Evolutionary conservation across 306 rosid species (phyloP), one percentile per base, ranked within the genome.

Genomic region (Vigna reflexopilosa): DNA sequence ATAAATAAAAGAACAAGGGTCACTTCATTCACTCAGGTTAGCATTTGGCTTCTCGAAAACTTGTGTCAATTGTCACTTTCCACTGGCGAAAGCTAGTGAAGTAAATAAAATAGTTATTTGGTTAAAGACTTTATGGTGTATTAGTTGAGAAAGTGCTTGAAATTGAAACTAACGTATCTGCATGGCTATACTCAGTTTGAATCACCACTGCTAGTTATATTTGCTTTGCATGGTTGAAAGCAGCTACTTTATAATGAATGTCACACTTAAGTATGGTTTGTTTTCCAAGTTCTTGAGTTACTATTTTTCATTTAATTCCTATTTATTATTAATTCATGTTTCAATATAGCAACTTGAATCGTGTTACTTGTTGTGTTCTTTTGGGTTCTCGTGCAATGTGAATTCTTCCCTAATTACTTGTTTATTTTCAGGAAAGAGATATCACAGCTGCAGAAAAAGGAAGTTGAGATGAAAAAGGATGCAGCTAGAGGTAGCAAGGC

Each of bases 401-500:
- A 36, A 50, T 73, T 69, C 52, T 30, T 80, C 11, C 57, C 38
- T 30, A 49, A 56, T 67, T 73, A 80, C 69, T 19, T 40, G 4
- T 67, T 17, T 72, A 45, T 40, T 55, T 85, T 77, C 89, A 95
- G 98, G 91, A 91, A 95, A 79, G 97, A 95, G 83, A 91, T 80
- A 73, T 87, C 91, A 26, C 82, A 81, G 59, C 81, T 95, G 81
- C 98, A 90, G 90, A 90, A 88, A 80, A 93, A 87, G 79, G 98
- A 96, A 91, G 75, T 78, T 55, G 96, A 83, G 79, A 83, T 90
- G 89, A 93, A 93, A 71, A 95, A 88, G 84, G 85, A 87, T 12
- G 96, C 99, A 11, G 99, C 98, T 40, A 90, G 83, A 83, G 98
- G 98, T 48, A 93, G 98, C 97, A 96, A 93, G 83, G 98, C 99